phyloP scores from a whole-genome alignment of 176 grass and related monocot genomes.

The Bolboschoenus planiculmis region DNA sequence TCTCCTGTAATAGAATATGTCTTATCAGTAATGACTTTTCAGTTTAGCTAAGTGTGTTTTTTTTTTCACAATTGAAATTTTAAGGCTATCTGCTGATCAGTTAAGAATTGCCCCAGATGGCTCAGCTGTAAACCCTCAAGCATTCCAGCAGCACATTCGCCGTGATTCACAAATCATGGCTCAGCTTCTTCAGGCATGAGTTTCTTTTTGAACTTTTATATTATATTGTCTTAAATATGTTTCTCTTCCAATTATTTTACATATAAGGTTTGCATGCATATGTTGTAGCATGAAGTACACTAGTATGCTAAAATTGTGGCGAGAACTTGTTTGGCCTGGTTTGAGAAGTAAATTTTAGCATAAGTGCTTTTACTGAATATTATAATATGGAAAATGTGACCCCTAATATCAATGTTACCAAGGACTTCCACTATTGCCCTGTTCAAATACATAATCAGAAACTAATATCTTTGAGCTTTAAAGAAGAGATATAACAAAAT shows the following conservation, averaged over 20 bases:
- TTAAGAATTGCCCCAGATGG: constrained; percentile 64
- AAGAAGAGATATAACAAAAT: not conserved
- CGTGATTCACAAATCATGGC: constrained; percentile 78
- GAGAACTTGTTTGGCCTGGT: not conserved
- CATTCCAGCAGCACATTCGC: constrained; percentile 72
- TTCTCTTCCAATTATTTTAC: not conserved
- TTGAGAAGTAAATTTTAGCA: not conserved
- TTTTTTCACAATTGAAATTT: constrained; percentile 17
- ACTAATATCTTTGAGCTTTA: not conserved
- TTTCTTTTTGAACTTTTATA: not conserved
- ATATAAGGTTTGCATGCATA: not conserved
- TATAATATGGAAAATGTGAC: not conserved
- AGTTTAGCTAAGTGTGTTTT: not conserved
- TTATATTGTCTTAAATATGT: not conserved
- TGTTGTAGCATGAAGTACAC: not conserved
- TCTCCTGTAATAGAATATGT: not conserved
- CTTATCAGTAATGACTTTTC: not conserved
- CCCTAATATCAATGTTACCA: not conserved
- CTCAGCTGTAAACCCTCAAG: constrained; percentile 65
- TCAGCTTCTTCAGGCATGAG: constrained; percentile 80
- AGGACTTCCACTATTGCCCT: not conserved
- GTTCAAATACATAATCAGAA: not conserved
- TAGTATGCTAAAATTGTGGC: not conserved
- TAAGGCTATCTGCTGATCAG: constrained; percentile 46
- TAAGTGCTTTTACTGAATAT: not conserved